Base-by-base conservation (phyloP, 169 alveolate species). In the Cryptosporidium bovis region DNA sequence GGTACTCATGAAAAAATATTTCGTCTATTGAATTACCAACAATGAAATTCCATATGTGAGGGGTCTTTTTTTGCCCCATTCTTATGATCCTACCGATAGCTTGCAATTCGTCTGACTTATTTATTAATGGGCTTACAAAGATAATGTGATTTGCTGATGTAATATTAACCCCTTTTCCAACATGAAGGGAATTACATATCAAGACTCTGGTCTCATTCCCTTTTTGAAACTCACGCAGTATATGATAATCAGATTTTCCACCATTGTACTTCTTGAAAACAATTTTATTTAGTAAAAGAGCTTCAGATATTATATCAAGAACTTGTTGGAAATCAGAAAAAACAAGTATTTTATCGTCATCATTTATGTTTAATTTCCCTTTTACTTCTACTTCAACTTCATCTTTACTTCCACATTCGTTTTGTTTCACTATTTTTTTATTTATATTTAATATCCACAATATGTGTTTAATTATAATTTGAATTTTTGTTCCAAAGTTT, bases 31-130 rank as follows among this genome's bases (percentile, higher is more conserved):
- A 77, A 24, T 77, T 20, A 10, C 56, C 40, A 15, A 77, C 64
- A 10, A 77, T 29, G n/a, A 77, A 77, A 27, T 62, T 44, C 94
- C 94, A 91, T 20, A 91, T 84, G 60, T 90, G 91, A 12, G 93
- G 89, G 13, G 71, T 91, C 20, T 68, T 82, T 2, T 55, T 83
- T 77, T 91, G 94, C 4, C 91, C 93, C 92, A 91, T 90, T 13
- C 94, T 31, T 33, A 82, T 77, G 50, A 91, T 82, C n/a, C 94
- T 68, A 3, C 92, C 94, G 34, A 91, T 58, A 29, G 94, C 93
- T 51, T 91, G 94, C 24, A 69, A 67, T 58, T 91, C 94, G 27
- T 83, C 94, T 3, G 94, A 90, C 24, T 56, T 50, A 64, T 77
- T 67, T 2, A 91, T 50, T 6, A 85, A 82, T 31, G 84, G 91